Evolutionary conservation across 2,329 filamentous ascomycete species (phyloP), one percentile per base, ranked within the genome.

Genomic region (Verticillium albo-atrum): DNA sequence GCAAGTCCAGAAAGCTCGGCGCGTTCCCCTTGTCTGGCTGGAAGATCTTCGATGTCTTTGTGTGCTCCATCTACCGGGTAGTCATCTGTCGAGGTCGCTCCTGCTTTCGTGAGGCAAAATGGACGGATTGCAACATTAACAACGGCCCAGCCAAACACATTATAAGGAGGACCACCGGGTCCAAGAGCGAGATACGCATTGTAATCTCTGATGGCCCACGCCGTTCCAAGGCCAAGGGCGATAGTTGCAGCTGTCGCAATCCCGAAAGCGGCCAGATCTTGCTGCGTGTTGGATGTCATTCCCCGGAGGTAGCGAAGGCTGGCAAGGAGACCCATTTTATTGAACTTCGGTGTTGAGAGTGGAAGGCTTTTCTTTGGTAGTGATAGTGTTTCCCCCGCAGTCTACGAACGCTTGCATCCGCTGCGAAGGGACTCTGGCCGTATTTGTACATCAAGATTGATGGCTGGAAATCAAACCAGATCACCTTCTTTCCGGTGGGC

Each of bases 121-220:
- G 61, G 61, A 4, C 61, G 60, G 35, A 63, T 56, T 28, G 27
- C 52, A 20, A 63, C 20, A 4, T 60, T 58, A 23, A 61, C 57
- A 27, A 73, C 23, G 0, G 76, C 66, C 74, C 75, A 81, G 32
- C 79, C 79, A 23, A 68, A 32, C 28, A 73, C 28, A 58, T 79
- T 77, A 64, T 77, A 69, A 0, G 78, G 77, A 0, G 79, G 59
- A 17, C 78, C 78, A 59, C 79, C 77, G 3, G 70, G 72, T 15
- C 78, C 78, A 32, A 81, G 71, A 1, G 74, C 72, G 17, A 77
- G 70, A 66, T 69, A 81, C 54, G 68, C 70, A 4, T 63, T 68
- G 68, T 81, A 81, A 59, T 63, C 61, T 0, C n/a, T 20, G 12
- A 47, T 14, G 6, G 42, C 42, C 42, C 42, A 47, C 10, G 7